These are phyloP conservation scores for Aspergillus unguis DNA, from an alignment of 2,329 filamentous ascomycete species.

Conservation along the genomic window DNA sequence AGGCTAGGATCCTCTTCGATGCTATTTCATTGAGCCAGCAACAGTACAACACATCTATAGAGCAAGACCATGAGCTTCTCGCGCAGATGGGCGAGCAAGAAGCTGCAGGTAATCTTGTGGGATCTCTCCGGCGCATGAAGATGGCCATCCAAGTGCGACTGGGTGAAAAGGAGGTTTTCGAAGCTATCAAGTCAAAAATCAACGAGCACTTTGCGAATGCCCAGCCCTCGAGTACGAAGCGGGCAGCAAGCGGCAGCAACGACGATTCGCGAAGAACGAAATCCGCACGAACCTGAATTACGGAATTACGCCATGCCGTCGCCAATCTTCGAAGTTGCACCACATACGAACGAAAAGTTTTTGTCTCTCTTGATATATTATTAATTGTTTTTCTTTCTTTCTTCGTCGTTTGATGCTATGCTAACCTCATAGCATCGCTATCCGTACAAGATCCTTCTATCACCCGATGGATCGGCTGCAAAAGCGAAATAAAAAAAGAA, in stretches of 20 bases:
- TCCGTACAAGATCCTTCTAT: conserved; percentile 33
- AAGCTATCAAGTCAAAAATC: conserved; percentile 49
- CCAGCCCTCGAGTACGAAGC: conserved; percentile 27
- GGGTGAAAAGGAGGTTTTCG: conserved; percentile 68
- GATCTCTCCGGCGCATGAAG: conserved; percentile 32
- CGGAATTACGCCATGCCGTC: background rate
- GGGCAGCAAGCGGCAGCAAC: conserved; percentile 24
- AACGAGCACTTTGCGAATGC: conserved; percentile 20
- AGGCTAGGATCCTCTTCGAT: conserved; percentile 35
- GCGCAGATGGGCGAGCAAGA: conserved; percentile 27
- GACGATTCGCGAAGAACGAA: conserved; percentile 29
- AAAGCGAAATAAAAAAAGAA: conserved; percentile 13
- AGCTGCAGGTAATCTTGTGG: conserved; percentile 35
- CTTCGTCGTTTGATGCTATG: conserved; percentile 19
- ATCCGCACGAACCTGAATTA: conserved; percentile 20
- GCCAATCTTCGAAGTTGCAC: background rate
- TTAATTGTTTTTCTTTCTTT: conserved; percentile 29
- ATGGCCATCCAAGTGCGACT: conserved; percentile 67
- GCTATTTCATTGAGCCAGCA: conserved; percentile 33
- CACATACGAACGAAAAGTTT: conserved; percentile 13
- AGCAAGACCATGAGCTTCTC: conserved; percentile 48
- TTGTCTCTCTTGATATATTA: conserved; percentile 27
- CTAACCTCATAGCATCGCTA: conserved; percentile 38
- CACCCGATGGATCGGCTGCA: conserved; percentile 18
- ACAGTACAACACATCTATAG: conserved; percentile 55